These are phyloP conservation scores for Trichoderma afroharzianum DNA, from an alignment of 2,329 filamentous ascomycete genomes.

Conservation along the genomic window DNA sequence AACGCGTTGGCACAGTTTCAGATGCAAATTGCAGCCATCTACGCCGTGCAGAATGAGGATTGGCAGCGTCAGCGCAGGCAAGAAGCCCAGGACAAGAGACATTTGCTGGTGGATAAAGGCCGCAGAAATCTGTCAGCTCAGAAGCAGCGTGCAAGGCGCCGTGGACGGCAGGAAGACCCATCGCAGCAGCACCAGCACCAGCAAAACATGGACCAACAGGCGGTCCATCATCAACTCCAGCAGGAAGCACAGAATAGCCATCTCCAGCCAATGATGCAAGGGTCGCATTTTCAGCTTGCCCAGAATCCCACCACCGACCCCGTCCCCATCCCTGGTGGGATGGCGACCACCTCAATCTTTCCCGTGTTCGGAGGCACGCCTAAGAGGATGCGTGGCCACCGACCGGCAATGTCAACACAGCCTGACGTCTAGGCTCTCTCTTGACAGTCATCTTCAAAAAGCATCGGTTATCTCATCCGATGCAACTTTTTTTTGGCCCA, in stretches of 20 bases:
- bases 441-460: background rate
- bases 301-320: slow-evolving; percentile 25
- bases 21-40: slow-evolving; percentile 42
- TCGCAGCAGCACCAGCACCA: slow-evolving; percentile 24
- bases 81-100: slow-evolving; percentile 37
- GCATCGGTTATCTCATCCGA: background rate
- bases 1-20: slow-evolving; percentile 39
- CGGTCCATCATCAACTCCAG: slow-evolving; percentile 17
- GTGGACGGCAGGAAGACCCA: slow-evolving; percentile 27
- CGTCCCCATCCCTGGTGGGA: slow-evolving; percentile 28
- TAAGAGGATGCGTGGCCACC: slow-evolving; percentile 30
- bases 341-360: slow-evolving; percentile 25
- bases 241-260: slow-evolving; percentile 26
- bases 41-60: slow-evolving; percentile 44
- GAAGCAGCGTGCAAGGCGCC: slow-evolving; percentile 25
- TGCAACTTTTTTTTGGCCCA: slow-evolving; percentile 8
- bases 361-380: slow-evolving; percentile 29
- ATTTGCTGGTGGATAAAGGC: slow-evolving; percentile 36
- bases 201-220: slow-evolving; percentile 23
- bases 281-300: slow-evolving; percentile 28
- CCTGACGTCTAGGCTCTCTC: background rate
- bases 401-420: slow-evolving; percentile 21
- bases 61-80: slow-evolving; percentile 38
- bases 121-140: slow-evolving; percentile 27
- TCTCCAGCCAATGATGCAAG: slow-evolving; percentile 29